phyloP scores from a whole-genome alignment of 2,329 filamentous ascomycete genomes.

The Xylaria arbuscula region DNA sequence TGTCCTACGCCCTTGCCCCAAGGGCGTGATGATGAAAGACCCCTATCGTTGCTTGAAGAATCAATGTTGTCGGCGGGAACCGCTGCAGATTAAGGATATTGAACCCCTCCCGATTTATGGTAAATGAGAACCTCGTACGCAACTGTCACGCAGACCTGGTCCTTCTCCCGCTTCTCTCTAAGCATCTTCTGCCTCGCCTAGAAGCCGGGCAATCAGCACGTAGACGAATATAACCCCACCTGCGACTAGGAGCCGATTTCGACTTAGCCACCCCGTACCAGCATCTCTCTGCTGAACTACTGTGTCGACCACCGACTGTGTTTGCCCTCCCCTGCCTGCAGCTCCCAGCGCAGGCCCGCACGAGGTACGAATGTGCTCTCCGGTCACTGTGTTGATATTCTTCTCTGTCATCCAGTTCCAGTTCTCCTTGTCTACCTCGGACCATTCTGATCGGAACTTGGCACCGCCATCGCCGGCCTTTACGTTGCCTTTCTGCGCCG shows the following conservation, averaged over 20 bases:
- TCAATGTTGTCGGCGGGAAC: neutral
- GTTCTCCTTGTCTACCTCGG: conserved; percentile 88
- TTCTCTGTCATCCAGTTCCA: conserved; percentile 90
- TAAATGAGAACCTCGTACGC: neutral
- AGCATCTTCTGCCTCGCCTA: conserved; percentile 61
- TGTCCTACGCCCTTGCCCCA: conserved; percentile 11
- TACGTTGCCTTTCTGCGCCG: conserved; percentile 77
- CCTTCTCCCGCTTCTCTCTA: conserved; percentile 6
- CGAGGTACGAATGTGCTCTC: conserved; percentile 65
- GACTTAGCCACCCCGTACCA: conserved; percentile 82
- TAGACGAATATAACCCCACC: conserved; percentile 81
- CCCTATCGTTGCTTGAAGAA: conserved; percentile 6
- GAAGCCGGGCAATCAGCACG: conserved; percentile 80
- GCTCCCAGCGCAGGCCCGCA: conserved; percentile 69
- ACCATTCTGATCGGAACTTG: conserved; percentile 91
- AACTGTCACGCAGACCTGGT: neutral
- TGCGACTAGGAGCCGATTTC: conserved; percentile 81
- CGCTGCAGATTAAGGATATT: neutral
- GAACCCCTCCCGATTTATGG: neutral
- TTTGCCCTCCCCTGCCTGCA: conserved; percentile 70
- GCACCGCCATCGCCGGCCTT: conserved; percentile 92
- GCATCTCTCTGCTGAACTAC: conserved; percentile 81
- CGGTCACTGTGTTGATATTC: conserved; percentile 81
- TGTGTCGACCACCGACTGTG: conserved; percentile 80
- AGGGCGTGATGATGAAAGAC: conserved; percentile 1